A percentile compares a stretch with the other conserved stretches of the same genome.
phyloP scores from a whole-genome alignment of 177 flowering plant species.

The Vitis hybrid region DNA sequence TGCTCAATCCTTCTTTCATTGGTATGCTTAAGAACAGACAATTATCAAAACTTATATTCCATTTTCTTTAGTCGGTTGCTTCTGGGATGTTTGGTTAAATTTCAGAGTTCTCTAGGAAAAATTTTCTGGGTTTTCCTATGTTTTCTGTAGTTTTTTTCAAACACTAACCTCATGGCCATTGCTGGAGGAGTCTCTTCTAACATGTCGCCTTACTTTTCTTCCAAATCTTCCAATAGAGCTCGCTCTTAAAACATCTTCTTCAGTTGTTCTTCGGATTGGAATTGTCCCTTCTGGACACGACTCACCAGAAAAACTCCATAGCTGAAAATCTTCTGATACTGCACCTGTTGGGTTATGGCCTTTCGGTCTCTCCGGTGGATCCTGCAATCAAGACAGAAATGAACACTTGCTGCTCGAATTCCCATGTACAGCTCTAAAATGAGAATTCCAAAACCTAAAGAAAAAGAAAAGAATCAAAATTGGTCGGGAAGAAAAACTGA shows the following conservation, averaged over 20 bases:
- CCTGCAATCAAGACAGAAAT: conserved; percentile 38
- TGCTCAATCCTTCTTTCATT: too few relatives aligned
- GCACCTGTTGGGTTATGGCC: conserved; percentile 34
- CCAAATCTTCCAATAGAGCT: conserved; percentile 61
- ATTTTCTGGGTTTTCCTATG: background rate
- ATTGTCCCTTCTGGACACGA: conserved; percentile 80
- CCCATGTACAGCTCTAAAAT: background rate
- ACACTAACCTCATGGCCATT: conserved; percentile 84
- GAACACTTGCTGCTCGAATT: background rate
- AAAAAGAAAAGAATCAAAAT: background rate
- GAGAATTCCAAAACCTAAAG: background rate
- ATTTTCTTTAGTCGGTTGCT: conserved; percentile 16
- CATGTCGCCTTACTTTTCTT: conserved; percentile 46
- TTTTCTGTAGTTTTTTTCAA: background rate
- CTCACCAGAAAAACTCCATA: conserved; percentile 63
- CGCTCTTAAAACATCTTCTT: conserved; percentile 60
- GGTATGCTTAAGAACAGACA: background rate
- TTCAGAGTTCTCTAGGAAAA: too few relatives aligned
- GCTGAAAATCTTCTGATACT: conserved; percentile 47
- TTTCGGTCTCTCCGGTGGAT: conserved; percentile 78
- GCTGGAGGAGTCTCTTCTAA: conserved; percentile 67
- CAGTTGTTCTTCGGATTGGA: conserved; percentile 78
- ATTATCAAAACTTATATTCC: conserved; percentile 4
- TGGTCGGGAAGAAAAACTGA: too few relatives aligned
- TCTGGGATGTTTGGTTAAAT: background rate